phyloP scores from a whole-genome alignment of 1,139 yeast genomes.

The Arxiozyma slooffiae region DNA sequence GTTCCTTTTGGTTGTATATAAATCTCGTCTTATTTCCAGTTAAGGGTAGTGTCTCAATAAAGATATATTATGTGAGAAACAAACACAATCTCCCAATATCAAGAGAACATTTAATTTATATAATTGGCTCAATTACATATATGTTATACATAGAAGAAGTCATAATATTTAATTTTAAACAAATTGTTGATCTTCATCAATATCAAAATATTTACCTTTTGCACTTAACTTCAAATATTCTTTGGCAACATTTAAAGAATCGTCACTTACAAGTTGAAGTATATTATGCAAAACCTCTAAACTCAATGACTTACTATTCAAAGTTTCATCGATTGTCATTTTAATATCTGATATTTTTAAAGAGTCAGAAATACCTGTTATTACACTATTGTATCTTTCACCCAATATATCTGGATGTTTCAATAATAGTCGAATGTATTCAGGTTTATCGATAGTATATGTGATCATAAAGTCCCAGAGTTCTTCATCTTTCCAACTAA shows the following conservation, averaged over 20 bases:
- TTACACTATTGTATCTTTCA: slow-evolving; percentile 54
- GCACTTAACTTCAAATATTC: slow-evolving; percentile 33
- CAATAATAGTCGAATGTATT: slow-evolving; percentile 63
- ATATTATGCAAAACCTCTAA: slow-evolving; percentile 50
- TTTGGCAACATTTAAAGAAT: slow-evolving; percentile 41
- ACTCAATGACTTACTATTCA: slow-evolving; percentile 56
- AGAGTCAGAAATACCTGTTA: slow-evolving; percentile 53
- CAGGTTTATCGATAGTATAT: slow-evolving; percentile 62
- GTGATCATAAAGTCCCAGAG: slow-evolving; percentile 70
- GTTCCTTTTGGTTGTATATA: no score
- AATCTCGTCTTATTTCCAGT: neutral
- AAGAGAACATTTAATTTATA: no score
- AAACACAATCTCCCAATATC: no score
- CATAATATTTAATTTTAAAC: no score
- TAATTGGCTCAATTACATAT: no score
- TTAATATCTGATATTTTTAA: slow-evolving; percentile 59
- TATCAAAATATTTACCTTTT: slow-evolving; percentile 40
- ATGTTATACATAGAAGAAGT: no score
- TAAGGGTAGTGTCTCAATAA: neutral
- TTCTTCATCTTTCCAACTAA: slow-evolving; percentile 55
- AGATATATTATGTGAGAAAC: neutral
- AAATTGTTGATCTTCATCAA: neutral
- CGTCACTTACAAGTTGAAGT: slow-evolving; percentile 50
- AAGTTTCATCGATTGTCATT: slow-evolving; percentile 50
- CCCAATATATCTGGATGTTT: slow-evolving; percentile 59